Evolutionary conservation across 768 basidiomycete genomes (phyloP).

Genomic region (Auriculariales sp.): DNA sequence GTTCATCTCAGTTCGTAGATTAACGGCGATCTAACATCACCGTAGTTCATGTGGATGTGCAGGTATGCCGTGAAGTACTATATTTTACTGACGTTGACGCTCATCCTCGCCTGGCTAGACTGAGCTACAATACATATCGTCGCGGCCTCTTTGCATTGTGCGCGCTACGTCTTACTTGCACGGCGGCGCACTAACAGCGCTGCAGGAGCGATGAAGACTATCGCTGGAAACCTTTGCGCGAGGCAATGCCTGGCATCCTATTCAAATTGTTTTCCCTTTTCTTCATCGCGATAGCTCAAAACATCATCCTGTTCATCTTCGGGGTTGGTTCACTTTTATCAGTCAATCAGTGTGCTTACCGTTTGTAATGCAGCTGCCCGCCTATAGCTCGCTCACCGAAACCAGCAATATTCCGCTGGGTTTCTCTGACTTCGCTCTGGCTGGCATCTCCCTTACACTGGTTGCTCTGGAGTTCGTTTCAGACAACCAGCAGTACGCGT

Average conservation of each 20-base stretch:
- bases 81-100: constrained; percentile 10
- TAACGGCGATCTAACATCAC: constrained; percentile 5
- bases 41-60: constrained; percentile 42
- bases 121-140: constrained; percentile 72
- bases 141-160: constrained; percentile 69
- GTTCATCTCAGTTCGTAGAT: constrained; percentile 8
- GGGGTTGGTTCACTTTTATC: constrained; percentile 15
- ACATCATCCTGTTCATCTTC: constrained; percentile 62
- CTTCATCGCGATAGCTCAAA: constrained; percentile 69
- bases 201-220: constrained; percentile 76
- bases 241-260: constrained; percentile 33
- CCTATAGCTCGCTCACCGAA: constrained; percentile 36
- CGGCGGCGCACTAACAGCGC: constrained; percentile 1
- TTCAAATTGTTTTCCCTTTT: constrained; percentile 53
- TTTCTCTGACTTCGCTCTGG: constrained; percentile 48
- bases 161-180: constrained; percentile 12
- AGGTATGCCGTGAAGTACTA: constrained; percentile 20
- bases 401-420: constrained; percentile 39
- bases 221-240: constrained; percentile 71
- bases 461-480: constrained; percentile 65
- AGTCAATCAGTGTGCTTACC: constrained; percentile 9
- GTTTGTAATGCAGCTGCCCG: constrained; percentile 25
- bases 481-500: constrained; percentile 75
- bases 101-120: constrained; percentile 21
- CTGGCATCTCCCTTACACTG: constrained; percentile 38